phyloP scores from a whole-genome alignment of 139 green algal genomes.

The Yamagishiella unicocca region DNA sequence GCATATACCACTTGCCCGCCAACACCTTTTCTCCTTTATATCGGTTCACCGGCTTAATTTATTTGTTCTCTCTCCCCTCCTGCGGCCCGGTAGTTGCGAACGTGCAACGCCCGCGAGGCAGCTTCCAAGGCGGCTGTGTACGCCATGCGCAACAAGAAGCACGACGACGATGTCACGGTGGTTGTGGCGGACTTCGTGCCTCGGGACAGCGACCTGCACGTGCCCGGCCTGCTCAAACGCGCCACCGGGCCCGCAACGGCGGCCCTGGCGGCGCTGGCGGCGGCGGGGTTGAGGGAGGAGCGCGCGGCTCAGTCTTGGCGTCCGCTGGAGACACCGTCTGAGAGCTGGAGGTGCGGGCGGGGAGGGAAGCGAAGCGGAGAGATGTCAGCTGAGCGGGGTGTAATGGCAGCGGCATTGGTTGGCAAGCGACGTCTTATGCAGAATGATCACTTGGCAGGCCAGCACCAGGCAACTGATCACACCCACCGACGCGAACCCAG shows the following conservation, averaged over 20 bases:
- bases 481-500: no score
- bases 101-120: slow-evolving; percentile 28
- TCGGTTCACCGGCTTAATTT: no score
- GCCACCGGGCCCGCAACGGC: neutral
- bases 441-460: no score
- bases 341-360: slow-evolving; percentile 38
- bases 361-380: no score
- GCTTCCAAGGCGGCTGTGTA: slow-evolving; percentile 8
- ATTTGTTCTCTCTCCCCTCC: neutral
- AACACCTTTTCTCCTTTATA: no score
- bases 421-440: no score
- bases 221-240: slow-evolving; percentile 19
- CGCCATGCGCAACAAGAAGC: slow-evolving; percentile 43
- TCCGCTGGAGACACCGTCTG: slow-evolving; percentile 47
- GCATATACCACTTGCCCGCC: no score
- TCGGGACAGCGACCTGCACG: slow-evolving; percentile 11
- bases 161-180: slow-evolving; percentile 51
- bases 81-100: slow-evolving; percentile 24
- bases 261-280: slow-evolving; percentile 1
- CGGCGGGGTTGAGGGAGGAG: slow-evolving; percentile 16
- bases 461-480: no score
- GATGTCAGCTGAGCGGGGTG: no score
- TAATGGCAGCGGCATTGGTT: no score
- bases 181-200: slow-evolving; percentile 77
- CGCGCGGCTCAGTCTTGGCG: slow-evolving; percentile 36